Percentiles rank a stretch among this genome's conserved stretches.
Evolutionary conservation across 768 basidiomycete species (phyloP).

Genomic region (Pleurotus ostreatus): DNA sequence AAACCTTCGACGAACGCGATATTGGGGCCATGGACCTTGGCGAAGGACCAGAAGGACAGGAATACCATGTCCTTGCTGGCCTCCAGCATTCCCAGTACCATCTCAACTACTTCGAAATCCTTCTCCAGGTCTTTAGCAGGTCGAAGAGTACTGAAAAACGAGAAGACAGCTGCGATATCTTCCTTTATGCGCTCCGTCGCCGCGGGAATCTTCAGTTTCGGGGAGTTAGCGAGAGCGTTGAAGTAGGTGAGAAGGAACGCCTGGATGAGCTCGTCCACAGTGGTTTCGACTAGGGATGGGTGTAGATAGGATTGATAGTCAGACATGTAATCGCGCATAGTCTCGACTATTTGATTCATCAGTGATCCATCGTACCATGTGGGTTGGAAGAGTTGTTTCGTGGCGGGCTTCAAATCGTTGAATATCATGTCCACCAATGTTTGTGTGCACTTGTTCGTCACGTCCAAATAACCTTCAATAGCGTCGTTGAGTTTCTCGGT

Average conservation of each 20-base stretch:
- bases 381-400: constrained; percentile 77
- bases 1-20: constrained; percentile 87
- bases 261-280: constrained; percentile 91
- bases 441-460: constrained; percentile 96
- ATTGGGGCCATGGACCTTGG: constrained; percentile 90
- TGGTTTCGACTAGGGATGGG: constrained; percentile 82
- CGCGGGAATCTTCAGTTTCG: constrained; percentile 82
- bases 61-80: constrained; percentile 88
- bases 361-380: constrained; percentile 84
- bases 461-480: constrained; percentile 97
- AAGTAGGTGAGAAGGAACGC: constrained; percentile 88
- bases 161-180: constrained; percentile 74
- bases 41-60: constrained; percentile 92
- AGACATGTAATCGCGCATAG: constrained; percentile 94
- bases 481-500: constrained; percentile 89
- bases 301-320: constrained; percentile 94
- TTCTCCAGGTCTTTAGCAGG: constrained; percentile 74
- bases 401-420: constrained; percentile 88
- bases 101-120: constrained; percentile 83
- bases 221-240: constrained; percentile 76
- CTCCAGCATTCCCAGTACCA: constrained; percentile 75
- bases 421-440: constrained; percentile 92
- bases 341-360: constrained; percentile 87
- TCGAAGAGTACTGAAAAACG: constrained; percentile 80
- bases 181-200: constrained; percentile 81